Evolutionary conservation across 192 early-diverging fungal genomes (phyloP).

Genomic region (Backusella australiensis): DNA sequence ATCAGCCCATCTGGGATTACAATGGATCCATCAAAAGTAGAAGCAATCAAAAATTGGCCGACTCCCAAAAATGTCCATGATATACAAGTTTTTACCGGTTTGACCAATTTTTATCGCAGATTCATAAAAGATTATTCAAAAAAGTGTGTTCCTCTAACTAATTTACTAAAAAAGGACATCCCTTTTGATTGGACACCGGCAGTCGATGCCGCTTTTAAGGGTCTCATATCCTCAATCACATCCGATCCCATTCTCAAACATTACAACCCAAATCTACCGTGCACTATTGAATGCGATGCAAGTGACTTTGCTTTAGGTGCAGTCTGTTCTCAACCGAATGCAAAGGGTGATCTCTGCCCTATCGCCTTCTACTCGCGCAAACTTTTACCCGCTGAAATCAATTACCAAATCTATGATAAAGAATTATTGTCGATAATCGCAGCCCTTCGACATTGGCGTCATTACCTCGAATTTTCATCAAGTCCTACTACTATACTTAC

Average conservation of each 20-base stretch:
- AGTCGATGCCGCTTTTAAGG: background rate
- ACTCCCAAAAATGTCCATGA: slow-evolving; percentile 12
- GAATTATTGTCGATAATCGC: slow-evolving; percentile 28
- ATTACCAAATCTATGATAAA: slow-evolving; percentile 44
- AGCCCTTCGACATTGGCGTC: slow-evolving; percentile 27
- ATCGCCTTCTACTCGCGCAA: slow-evolving; percentile 31
- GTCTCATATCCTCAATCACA: background rate
- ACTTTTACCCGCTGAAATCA: slow-evolving; percentile 22
- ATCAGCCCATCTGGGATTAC: no score
- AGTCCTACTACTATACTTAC: slow-evolving; percentile 11
- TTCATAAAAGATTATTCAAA: slow-evolving; percentile 25
- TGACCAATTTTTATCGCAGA: slow-evolving; percentile 26
- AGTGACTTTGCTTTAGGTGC: slow-evolving; percentile 11
- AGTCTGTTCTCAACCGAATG: background rate
- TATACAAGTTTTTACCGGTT: slow-evolving; percentile 22
- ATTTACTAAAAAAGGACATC: slow-evolving; percentile 6
- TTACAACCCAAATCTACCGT: background rate
- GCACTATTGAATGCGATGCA: no score
- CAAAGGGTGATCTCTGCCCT: slow-evolving; percentile 20
- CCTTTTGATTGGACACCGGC: background rate
- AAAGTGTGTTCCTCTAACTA: slow-evolving; percentile 15
- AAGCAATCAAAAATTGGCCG: slow-evolving; percentile 22
- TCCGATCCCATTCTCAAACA: background rate
- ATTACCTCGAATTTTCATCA: slow-evolving; percentile 31
- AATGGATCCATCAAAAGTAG: slow-evolving; percentile 18